Evolutionary conservation across 495 filamentous ascomycete genomes (phyloP).

Genomic region (Aspergillus cristatus): DNA sequence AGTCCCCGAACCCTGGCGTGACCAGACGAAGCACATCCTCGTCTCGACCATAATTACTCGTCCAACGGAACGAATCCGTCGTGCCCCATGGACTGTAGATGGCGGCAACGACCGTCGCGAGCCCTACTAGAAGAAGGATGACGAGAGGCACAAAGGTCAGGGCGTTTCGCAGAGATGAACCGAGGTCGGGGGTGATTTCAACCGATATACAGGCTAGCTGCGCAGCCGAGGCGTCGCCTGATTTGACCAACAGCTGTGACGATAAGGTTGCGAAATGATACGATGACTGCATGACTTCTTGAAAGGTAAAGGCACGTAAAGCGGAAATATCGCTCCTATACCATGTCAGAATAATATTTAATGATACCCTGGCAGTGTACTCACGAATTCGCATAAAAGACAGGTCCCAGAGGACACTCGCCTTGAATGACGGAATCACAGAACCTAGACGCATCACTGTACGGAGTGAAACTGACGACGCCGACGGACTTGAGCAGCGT

Average conservation of each 20-base stretch:
- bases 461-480: slow-evolving; percentile 67
- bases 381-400: slow-evolving; percentile 55
- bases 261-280: slow-evolving; percentile 80
- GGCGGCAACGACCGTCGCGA: slow-evolving; percentile 72
- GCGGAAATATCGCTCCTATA: slow-evolving; percentile 40
- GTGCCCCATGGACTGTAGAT: slow-evolving; percentile 93
- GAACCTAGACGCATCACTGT: slow-evolving; percentile 42
- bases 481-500: slow-evolving; percentile 62
- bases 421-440: slow-evolving; percentile 54
- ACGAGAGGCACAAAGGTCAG: slow-evolving; percentile 73
- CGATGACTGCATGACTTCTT: slow-evolving; percentile 65
- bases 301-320: slow-evolving; percentile 63
- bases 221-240: slow-evolving; percentile 56
- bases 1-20: slow-evolving; percentile 94
- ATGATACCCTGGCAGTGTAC: no score
- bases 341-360: no score
- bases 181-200: slow-evolving; percentile 72
- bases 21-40: slow-evolving; percentile 85
- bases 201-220: slow-evolving; percentile 71
- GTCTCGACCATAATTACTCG: slow-evolving; percentile 91
- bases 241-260: slow-evolving; percentile 57
- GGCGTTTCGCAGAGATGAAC: slow-evolving; percentile 48
- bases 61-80: slow-evolving; percentile 82
- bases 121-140: slow-evolving; percentile 68
- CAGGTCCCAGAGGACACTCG: slow-evolving; percentile 65